These are phyloP conservation scores for Hericium erinaceus DNA, from an alignment of 768 basidiomycete genomes.

Conservation along the genomic window DNA sequence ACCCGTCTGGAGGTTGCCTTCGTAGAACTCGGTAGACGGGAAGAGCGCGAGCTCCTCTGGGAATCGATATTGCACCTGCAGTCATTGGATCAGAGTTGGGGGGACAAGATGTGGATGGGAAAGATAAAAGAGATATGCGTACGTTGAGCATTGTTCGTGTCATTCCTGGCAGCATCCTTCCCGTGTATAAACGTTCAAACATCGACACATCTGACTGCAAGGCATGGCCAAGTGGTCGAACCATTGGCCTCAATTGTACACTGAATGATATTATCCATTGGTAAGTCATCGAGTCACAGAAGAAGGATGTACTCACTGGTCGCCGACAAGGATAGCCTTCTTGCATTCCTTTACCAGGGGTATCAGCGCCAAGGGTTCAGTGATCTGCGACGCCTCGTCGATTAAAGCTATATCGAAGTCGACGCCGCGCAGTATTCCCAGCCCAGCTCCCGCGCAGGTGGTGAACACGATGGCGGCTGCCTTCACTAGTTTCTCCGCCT, in stretches of 20 bases:
- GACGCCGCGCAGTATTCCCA: conserved; percentile 44
- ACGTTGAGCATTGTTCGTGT: conserved; percentile 56
- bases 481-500: conserved; percentile 50
- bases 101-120: not conserved
- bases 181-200: conserved; percentile 49
- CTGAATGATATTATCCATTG: conserved; percentile 22
- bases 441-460: conserved; percentile 56
- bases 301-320: conserved; percentile 43
- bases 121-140: conserved; percentile 3
- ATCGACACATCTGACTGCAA: conserved; percentile 53
- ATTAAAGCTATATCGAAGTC: conserved; percentile 56
- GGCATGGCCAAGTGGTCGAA: conserved; percentile 46
- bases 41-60: conserved; percentile 48
- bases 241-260: conserved; percentile 60
- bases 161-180: conserved; percentile 26
- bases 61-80: conserved; percentile 57
- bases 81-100: not conserved
- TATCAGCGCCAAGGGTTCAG: conserved; percentile 56
- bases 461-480: conserved; percentile 52
- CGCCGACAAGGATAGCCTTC: conserved; percentile 54
- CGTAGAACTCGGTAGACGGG: conserved; percentile 57
- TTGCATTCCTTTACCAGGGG: conserved; percentile 57
- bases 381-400: conserved; percentile 66
- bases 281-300: not conserved
- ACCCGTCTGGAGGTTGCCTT: conserved; percentile 40